Conservation (phyloP, 1,284 basidiomycete species). For the Cryptococcus sp. region DNA sequence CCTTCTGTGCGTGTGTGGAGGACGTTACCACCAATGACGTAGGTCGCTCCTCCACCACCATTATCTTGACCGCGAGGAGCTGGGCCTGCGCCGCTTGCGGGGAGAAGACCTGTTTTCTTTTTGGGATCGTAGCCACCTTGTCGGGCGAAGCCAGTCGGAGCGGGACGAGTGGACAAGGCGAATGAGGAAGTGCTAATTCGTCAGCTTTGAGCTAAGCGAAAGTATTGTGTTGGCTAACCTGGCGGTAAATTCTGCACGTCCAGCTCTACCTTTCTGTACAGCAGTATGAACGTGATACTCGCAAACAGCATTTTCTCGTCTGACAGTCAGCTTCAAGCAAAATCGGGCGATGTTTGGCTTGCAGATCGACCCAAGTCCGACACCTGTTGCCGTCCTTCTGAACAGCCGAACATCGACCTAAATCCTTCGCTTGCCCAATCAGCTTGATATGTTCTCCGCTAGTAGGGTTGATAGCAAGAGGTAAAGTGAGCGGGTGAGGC, state of each 20-base stretch:
- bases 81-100: constrained; percentile 20
- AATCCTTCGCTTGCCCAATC: constrained; percentile 78
- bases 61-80: constrained; percentile 29
- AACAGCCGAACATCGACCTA: constrained; percentile 73
- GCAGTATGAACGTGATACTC: constrained; percentile 82
- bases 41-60: constrained; percentile 59
- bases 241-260: constrained; percentile 73
- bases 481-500: constrained; percentile 73
- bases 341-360: constrained; percentile 43
- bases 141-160: constrained; percentile 3
- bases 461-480: constrained; percentile 81
- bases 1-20: constrained; percentile 48
- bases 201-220: not conserved
- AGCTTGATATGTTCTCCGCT: constrained; percentile 72
- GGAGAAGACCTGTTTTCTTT: constrained; percentile 47
- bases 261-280: constrained; percentile 65
- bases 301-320: constrained; percentile 62
- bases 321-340: constrained; percentile 23
- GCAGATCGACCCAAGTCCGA: constrained; percentile 80
- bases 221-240: constrained; percentile 54
- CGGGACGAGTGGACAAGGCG: constrained; percentile 13
- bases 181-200: constrained; percentile 20
- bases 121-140: constrained; percentile 56
- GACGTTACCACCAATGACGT: constrained; percentile 64
- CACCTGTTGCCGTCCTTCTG: constrained; percentile 77